Percentiles rank a stretch among this genome's conserved stretches.
Evolutionary conservation across 768 basidiomycete species (phyloP).

Genomic region (Boletus vinaceobasis): DNA sequence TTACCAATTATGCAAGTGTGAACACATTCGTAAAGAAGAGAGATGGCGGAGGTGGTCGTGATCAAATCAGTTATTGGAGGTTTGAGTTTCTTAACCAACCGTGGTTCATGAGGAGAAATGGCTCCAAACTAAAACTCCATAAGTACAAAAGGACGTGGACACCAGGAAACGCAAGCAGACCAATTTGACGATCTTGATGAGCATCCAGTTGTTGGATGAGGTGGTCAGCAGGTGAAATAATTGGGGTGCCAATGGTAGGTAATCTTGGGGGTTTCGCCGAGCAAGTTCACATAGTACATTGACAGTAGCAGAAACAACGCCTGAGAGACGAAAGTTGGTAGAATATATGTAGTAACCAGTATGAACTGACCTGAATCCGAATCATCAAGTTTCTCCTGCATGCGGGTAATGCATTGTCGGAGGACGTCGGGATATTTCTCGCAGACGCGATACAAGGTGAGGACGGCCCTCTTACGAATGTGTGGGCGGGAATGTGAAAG

Average conservation of each 20-base stretch:
- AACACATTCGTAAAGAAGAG: conserved; percentile 95
- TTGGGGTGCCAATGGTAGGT: conserved; percentile 85
- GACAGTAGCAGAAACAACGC: conserved; percentile 90
- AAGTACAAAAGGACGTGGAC: not conserved
- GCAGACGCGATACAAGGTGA: conserved; percentile 78
- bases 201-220: conserved; percentile 98
- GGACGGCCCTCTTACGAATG: conserved; percentile 87
- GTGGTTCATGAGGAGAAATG: conserved; percentile 86
- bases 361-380: conserved; percentile 54
- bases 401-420: conserved; percentile 57
- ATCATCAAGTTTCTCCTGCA: conserved; percentile 82
- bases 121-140: conserved; percentile 73
- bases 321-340: conserved; percentile 35
- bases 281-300: conserved; percentile 94
- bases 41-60: conserved; percentile 92
- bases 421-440: conserved; percentile 80
- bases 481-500: conserved; percentile 85
- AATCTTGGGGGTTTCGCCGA: conserved; percentile 72
- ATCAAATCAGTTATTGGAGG: conserved; percentile 95
- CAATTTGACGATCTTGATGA: conserved; percentile 97
- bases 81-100: conserved; percentile 91
- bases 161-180: conserved; percentile 41
- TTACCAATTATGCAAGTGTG: conserved; percentile 97
- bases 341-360: not conserved
- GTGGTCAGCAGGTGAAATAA: conserved; percentile 91